These are phyloP conservation scores for Aureobasidium leucospermi DNA, from an alignment of 2,329 filamentous ascomycete genomes.

Conservation along the genomic window DNA sequence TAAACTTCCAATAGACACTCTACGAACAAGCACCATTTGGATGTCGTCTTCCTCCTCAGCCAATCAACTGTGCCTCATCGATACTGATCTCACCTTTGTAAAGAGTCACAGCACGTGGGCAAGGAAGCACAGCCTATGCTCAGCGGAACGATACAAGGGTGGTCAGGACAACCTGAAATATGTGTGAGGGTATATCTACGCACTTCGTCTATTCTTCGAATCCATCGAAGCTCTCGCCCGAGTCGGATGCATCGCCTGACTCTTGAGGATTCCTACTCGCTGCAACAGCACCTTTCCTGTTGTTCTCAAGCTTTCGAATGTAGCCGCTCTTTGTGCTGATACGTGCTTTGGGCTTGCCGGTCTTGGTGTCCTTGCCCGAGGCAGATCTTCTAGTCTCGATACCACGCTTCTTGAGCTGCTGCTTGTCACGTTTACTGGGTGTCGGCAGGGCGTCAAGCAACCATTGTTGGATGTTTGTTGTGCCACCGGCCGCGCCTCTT, in stretches of 20 bases:
- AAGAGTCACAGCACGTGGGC: too few species aligned
- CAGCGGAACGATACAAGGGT: too few species aligned
- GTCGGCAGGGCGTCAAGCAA: slow-evolving; percentile 79
- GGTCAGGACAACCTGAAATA: background rate
- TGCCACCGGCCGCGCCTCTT: slow-evolving; percentile 41
- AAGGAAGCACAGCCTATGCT: too few species aligned
- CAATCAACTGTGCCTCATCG: background rate
- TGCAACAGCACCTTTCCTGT: slow-evolving; percentile 38
- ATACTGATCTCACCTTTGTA: background rate
- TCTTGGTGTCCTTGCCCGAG: slow-evolving; percentile 33
- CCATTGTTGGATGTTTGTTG: slow-evolving; percentile 67
- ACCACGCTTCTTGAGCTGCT: slow-evolving; percentile 72
- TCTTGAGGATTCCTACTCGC: slow-evolving; percentile 24
- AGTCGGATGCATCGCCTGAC: slow-evolving; percentile 13
- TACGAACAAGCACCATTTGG: background rate
- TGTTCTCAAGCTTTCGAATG: slow-evolving; percentile 62
- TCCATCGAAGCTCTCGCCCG: slow-evolving; percentile 35
- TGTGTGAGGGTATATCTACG: background rate
- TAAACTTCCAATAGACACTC: slow-evolving; percentile 63
- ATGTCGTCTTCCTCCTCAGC: background rate
- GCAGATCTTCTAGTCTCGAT: slow-evolving; percentile 61
- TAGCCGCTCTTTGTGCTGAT: slow-evolving; percentile 81
- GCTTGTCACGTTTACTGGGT: slow-evolving; percentile 74
- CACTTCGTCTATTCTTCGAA: slow-evolving; percentile 26
- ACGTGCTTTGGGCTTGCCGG: slow-evolving; percentile 46